Conservation (phyloP, 1,284 basidiomycete genomes). For the Bjerkandera adusta region DNA sequence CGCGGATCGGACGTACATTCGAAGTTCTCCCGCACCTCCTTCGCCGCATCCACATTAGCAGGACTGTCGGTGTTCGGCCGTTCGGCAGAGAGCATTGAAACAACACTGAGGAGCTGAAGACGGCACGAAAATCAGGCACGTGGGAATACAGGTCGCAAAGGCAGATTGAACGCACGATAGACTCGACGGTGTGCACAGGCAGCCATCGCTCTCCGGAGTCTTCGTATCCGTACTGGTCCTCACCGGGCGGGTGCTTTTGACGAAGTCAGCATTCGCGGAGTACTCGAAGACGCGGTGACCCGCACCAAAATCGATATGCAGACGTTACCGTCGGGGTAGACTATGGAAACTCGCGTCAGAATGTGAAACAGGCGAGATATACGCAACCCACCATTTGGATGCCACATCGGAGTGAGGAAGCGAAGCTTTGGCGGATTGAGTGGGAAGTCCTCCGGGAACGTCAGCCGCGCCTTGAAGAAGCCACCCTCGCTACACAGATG, state of each 20-base stretch:
- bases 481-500: constrained; percentile 74
- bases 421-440: constrained; percentile 93
- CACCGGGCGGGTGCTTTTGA: constrained; percentile 87
- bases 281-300: constrained; percentile 7
- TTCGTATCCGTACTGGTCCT: constrained; percentile 98
- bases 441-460: constrained; percentile 91
- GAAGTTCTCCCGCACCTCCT: constrained; percentile 79
- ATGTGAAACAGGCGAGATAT: background rate
- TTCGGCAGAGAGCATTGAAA: constrained; percentile 92
- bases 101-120: constrained; percentile 88
- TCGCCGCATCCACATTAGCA: constrained; percentile 96
- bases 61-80: constrained; percentile 93
- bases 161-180: constrained; percentile 85
- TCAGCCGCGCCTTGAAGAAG: constrained; percentile 85
- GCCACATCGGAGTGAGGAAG: constrained; percentile 98
- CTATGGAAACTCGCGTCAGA: constrained; percentile 37
- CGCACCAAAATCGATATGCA: constrained; percentile 95
- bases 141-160: constrained; percentile 2
- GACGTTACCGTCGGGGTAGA: constrained; percentile 87
- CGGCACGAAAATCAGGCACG: constrained; percentile 5
- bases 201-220: constrained; percentile 97
- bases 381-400: constrained; percentile 92
- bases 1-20: constrained; percentile 56
- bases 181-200: constrained; percentile 96
- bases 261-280: background rate